Evolutionary conservation across 2,329 filamentous ascomycete species (phyloP).

Genomic region (Fusarium humuli): DNA sequence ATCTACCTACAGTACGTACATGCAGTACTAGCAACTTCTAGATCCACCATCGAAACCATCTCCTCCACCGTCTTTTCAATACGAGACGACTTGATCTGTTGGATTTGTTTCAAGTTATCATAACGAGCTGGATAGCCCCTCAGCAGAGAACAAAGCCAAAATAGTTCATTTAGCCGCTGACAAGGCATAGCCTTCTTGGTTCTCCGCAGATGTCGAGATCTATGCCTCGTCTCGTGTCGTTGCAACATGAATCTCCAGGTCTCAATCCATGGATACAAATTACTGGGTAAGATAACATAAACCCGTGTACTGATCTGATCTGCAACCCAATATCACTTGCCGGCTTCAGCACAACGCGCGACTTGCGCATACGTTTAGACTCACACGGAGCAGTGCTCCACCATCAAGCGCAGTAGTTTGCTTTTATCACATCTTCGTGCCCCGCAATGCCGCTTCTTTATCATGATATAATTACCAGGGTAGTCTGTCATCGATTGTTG

Average conservation of each 20-base stretch:
- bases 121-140: conserved; percentile 2
- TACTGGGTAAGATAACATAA: background rate
- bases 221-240: background rate
- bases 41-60: conserved; percentile 23
- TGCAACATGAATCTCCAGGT: background rate
- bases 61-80: conserved; percentile 40
- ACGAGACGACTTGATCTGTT: conserved; percentile 12
- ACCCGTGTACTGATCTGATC: conserved; percentile 6
- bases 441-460: background rate
- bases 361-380: conserved; percentile 27
- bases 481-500: background rate
- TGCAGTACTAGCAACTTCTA: conserved; percentile 6
- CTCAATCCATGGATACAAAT: background rate
- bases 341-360: background rate
- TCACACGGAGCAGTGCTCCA: conserved; percentile 32
- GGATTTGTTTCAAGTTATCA: conserved; percentile 14
- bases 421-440: background rate
- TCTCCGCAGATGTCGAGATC: background rate
- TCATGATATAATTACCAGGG: background rate
- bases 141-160: background rate
- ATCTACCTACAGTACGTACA: background rate
- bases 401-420: background rate
- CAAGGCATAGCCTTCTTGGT: background rate
- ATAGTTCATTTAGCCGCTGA: background rate
- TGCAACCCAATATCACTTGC: conserved; percentile 6